Percentiles rank a stretch among this genome's conserved stretches.
Evolutionary conservation across 2,329 filamentous ascomycete genomes (phyloP).

Genomic region (Colletotrichum caudatum): DNA sequence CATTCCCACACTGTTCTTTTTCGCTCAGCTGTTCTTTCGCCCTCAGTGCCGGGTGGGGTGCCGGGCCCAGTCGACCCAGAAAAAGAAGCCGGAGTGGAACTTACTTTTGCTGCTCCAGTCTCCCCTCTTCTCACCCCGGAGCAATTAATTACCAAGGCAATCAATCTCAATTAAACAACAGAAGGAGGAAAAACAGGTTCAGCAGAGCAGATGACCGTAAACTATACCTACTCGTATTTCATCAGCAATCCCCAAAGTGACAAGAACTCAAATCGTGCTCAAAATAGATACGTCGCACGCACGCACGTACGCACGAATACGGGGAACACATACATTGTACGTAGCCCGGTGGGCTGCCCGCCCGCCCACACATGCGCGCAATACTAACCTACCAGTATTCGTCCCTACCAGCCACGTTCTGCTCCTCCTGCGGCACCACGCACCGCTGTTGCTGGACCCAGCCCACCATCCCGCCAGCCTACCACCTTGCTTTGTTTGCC

Average conservation of each 20-base stretch:
- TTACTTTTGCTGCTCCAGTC: neutral
- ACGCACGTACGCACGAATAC: neutral
- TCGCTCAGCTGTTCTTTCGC: constrained; percentile 9
- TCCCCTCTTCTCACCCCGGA: neutral
- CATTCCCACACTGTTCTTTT: constrained; percentile 38
- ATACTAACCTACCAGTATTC: constrained; percentile 11
- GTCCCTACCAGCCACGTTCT: constrained; percentile 39
- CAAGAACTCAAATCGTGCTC: neutral
- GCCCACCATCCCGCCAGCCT: constrained; percentile 30
- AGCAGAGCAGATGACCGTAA: neutral
- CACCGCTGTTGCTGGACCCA: constrained; percentile 36
- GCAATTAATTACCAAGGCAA: neutral
- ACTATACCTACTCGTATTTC: no score
- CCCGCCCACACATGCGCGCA: constrained; percentile 31
- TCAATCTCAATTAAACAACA: neutral
- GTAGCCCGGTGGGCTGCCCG: constrained; percentile 36
- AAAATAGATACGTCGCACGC: neutral
- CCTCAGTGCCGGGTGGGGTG: neutral
- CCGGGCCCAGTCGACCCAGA: neutral
- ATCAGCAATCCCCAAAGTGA: neutral
- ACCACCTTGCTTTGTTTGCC: constrained; percentile 40
- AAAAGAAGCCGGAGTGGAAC: neutral
- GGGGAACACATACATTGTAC: constrained; percentile 16
- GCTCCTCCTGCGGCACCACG: constrained; percentile 34
- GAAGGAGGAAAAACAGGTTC: neutral